Conservation (phyloP, 2,329 filamentous ascomycete species). For the Aspergillus sp. region DNA sequence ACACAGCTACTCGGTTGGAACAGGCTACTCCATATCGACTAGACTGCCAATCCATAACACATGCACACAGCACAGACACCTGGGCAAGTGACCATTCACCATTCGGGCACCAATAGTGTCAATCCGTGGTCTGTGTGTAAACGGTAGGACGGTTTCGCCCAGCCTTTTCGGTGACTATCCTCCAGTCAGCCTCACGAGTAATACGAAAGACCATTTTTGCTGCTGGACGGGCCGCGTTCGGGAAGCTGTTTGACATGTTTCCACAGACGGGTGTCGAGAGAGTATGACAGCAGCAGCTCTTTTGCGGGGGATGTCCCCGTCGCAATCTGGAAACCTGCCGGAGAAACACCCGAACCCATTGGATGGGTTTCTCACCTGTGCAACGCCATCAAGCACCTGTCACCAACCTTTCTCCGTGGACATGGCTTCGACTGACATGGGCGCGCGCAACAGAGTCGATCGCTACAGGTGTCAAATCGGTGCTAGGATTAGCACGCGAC, state of each 20-base stretch:
- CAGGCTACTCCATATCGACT: not conserved
- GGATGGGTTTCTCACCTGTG: not conserved
- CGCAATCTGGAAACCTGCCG: not conserved
- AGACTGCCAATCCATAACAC: not conserved
- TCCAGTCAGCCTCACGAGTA: slow-evolving; percentile 1
- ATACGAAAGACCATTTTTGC: slow-evolving; percentile 1
- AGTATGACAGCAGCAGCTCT: not conserved
- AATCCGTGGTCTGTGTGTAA: not conserved
- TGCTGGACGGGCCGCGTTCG: slow-evolving; percentile 4
- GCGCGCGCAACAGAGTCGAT: not conserved
- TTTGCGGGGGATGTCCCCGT: not conserved
- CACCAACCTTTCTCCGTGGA: not conserved
- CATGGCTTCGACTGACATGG: not conserved
- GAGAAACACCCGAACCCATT: too few species aligned
- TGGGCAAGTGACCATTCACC: not conserved
- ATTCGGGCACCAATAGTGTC: not conserved
- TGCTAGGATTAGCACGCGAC: not conserved
- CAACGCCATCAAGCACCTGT: not conserved
- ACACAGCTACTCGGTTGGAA: not conserved
- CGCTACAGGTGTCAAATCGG: not conserved
- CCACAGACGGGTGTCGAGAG: not conserved
- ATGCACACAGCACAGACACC: slow-evolving; percentile 1
- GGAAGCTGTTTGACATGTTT: slow-evolving; percentile 5
- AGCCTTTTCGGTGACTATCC: not conserved
- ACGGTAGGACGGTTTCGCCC: not conserved